These are phyloP conservation scores for Corrigiola litoralis DNA, from an alignment of 179 eudicot species.

Conservation along the genomic window DNA sequence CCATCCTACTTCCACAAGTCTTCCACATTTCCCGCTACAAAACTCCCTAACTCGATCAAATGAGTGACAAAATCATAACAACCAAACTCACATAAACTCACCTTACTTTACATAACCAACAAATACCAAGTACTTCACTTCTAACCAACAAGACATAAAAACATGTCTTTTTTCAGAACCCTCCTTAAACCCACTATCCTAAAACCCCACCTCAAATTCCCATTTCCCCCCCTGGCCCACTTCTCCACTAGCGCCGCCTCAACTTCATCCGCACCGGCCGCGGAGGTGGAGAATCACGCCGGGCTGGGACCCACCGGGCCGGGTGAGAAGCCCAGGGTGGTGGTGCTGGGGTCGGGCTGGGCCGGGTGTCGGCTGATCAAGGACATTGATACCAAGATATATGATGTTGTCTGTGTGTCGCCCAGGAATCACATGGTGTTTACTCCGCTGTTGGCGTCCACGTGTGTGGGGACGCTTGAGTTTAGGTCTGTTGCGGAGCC, in stretches of 20 bases:
- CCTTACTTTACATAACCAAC: neutral
- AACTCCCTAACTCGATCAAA: neutral
- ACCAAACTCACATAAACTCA: neutral
- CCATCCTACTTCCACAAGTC: neutral
- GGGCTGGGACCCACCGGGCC: conserved; percentile 60
- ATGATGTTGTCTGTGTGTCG: conserved; percentile 85
- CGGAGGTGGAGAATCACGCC: conserved; percentile 9
- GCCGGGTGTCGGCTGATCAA: conserved; percentile 87
- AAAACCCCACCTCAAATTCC: conserved; percentile 17
- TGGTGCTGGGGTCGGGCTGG: conserved; percentile 90
- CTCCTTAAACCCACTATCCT: conserved; percentile 37
- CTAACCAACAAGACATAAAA: conserved; percentile 1
- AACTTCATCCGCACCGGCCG: neutral
- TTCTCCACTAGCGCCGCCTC: conserved; percentile 27
- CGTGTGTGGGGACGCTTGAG: conserved; percentile 93
- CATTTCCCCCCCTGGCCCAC: conserved; percentile 11
- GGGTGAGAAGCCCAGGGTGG: conserved; percentile 76
- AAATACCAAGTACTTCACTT: neutral
- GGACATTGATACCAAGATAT: conserved; percentile 58
- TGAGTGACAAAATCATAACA: neutral
- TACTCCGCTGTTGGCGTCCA: conserved; percentile 86
- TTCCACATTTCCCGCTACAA: conserved; percentile 13
- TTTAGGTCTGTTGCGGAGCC: conserved; percentile 96
- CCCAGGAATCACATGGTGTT: conserved; percentile 98
- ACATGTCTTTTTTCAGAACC: conserved; percentile 59